These are phyloP conservation scores for Piromyces finnis DNA, from an alignment of 192 early-diverging fungal genomes.

Conservation along the genomic window DNA sequence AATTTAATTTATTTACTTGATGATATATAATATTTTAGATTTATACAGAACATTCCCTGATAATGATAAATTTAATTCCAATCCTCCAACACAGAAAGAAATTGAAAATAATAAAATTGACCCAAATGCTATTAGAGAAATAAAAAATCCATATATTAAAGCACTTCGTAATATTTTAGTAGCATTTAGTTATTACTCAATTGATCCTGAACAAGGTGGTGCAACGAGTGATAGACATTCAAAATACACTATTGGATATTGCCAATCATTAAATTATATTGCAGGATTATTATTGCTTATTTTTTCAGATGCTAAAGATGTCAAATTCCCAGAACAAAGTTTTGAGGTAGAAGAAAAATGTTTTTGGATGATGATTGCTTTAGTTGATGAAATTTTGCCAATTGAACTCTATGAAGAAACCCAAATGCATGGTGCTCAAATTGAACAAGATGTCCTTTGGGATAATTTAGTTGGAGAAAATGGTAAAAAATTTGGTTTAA, in stretches of 20 bases:
- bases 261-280: slow-evolving; percentile 67
- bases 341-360: slow-evolving; percentile 46
- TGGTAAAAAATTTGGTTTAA: slow-evolving; percentile 22
- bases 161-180: slow-evolving; percentile 49
- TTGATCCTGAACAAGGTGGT: not conserved
- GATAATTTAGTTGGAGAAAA: slow-evolving; percentile 16
- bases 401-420: slow-evolving; percentile 53
- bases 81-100: not conserved
- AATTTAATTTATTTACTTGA: not conserved
- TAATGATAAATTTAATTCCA: slow-evolving; percentile 15
- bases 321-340: not conserved
- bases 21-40: slow-evolving; percentile 17
- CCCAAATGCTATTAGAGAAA: not conserved
- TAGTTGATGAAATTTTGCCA: slow-evolving; percentile 55
- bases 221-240: slow-evolving; percentile 4
- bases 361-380: slow-evolving; percentile 62
- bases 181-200: slow-evolving; percentile 52
- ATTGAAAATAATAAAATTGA: not conserved
- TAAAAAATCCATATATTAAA: slow-evolving; percentile 7
- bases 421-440: slow-evolving; percentile 44
- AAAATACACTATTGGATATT: slow-evolving; percentile 49
- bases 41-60: slow-evolving; percentile 61
- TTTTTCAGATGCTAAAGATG: slow-evolving; percentile 5
- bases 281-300: slow-evolving; percentile 55
- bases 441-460: slow-evolving; percentile 52